Conservation (phyloP, 2,329 filamentous ascomycete genomes). For the Cadophora malorum region DNA sequence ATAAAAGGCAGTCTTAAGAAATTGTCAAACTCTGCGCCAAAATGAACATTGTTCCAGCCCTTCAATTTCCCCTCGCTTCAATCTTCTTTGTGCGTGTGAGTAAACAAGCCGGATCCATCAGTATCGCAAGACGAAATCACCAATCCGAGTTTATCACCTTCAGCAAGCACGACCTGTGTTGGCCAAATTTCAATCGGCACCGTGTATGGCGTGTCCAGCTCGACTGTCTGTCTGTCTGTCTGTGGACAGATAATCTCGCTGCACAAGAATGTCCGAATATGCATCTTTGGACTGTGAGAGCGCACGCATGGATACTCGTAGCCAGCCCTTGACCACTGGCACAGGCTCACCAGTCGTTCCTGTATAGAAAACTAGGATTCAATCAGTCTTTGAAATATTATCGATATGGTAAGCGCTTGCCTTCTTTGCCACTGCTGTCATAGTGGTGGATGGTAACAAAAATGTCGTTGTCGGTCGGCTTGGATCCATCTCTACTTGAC, state of each 20-base stretch:
- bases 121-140: conserved; percentile 64
- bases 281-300: too few relatives aligned
- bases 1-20: too few relatives aligned
- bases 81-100: conserved; percentile 55
- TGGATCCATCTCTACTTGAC: conserved; percentile 47
- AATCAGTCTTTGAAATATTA: too few relatives aligned
- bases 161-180: conserved; percentile 62
- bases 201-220: conserved; percentile 60
- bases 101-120: conserved; percentile 63
- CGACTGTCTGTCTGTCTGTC: conserved; percentile 61
- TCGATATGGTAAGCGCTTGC: too few relatives aligned
- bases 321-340: conserved; percentile 69
- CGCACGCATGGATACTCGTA: conserved; percentile 63
- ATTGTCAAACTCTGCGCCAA: too few relatives aligned
- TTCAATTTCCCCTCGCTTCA: too few relatives aligned
- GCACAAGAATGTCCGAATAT: too few relatives aligned
- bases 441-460: conserved; percentile 69
- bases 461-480: conserved; percentile 64
- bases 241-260: conserved; percentile 63
- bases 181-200: conserved; percentile 71
- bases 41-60: too few relatives aligned
- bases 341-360: conserved; percentile 69
- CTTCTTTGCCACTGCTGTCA: conserved; percentile 59
- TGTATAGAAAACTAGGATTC: conserved; percentile 67
- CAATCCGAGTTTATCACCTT: conserved; percentile 59